A percentile compares a stretch with the other conserved stretches of the same genome.
phyloP scores from a whole-genome alignment of 139 green algal genomes.

The Chlorella ohadii region DNA sequence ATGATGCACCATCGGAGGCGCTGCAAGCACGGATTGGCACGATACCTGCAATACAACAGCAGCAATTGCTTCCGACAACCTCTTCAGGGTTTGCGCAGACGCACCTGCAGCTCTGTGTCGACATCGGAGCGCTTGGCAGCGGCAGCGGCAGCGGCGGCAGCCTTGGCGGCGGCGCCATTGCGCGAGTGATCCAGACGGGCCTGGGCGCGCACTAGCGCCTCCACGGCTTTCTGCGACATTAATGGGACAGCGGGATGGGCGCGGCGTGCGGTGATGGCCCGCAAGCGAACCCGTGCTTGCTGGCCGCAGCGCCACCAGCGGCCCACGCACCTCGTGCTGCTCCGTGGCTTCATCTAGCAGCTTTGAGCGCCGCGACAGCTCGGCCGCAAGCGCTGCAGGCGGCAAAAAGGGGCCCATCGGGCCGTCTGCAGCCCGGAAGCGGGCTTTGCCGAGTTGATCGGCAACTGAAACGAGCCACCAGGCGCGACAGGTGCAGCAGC shows the following conservation, averaged over 20 bases:
- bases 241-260: background rate
- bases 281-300: background rate
- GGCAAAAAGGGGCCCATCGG: background rate
- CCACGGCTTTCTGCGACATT: conserved; percentile 5
- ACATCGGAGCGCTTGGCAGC: background rate
- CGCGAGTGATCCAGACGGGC: conserved; percentile 10
- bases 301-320: too few relatives aligned
- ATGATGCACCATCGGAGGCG: too few relatives aligned
- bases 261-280: background rate
- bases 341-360: background rate
- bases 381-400: background rate
- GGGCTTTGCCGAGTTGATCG: too few relatives aligned
- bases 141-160: background rate
- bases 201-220: conserved; percentile 13
- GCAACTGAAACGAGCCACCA: too few relatives aligned
- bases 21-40: too few relatives aligned
- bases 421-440: background rate
- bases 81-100: too few relatives aligned
- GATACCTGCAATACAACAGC: too few relatives aligned
- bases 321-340: background rate
- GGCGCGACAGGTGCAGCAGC: too few relatives aligned
- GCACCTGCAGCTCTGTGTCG: conserved; percentile 21
- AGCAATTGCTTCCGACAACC: too few relatives aligned
- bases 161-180: conserved; percentile 4
- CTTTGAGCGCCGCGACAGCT: background rate